These are phyloP conservation scores for Tagetes erecta DNA, from an alignment of 129 eudicot genomes.

Conservation along the genomic window DNA sequence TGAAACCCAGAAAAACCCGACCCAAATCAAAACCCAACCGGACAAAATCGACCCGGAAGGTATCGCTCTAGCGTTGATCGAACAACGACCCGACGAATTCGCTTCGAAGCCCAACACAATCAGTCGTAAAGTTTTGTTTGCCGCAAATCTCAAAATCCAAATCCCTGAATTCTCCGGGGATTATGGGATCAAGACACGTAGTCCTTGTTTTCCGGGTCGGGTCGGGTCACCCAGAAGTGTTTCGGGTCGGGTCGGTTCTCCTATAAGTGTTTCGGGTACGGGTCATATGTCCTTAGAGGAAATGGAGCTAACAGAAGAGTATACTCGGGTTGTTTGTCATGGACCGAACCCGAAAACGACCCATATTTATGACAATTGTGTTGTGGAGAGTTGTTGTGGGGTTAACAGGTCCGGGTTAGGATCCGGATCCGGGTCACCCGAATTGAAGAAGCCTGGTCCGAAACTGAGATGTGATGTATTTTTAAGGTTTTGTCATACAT, in stretches of 20 bases:
- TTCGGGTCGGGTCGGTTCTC: constrained; percentile 41
- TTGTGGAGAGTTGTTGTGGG: constrained; percentile 69
- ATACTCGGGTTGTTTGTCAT: constrained; percentile 68
- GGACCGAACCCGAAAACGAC: constrained; percentile 82
- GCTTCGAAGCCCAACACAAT: constrained; percentile 28
- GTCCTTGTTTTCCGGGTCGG: constrained; percentile 42
- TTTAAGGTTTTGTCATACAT: constrained; percentile 60
- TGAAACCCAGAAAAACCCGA: constrained; percentile 30
- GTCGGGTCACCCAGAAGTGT: constrained; percentile 40
- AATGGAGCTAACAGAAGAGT: constrained; percentile 83
- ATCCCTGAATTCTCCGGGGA: constrained; percentile 66
- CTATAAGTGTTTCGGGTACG: constrained; percentile 30
- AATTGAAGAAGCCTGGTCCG: constrained; percentile 42
- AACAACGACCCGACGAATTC: constrained; percentile 40
- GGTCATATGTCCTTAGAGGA: constrained; percentile 44
- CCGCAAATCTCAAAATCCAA: constrained; percentile 70
- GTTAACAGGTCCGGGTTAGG: constrained; percentile 1
- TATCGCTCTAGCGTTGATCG: constrained; percentile 56
- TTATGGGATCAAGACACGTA: constrained; percentile 68
- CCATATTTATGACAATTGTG: constrained; percentile 76
- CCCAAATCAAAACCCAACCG: constrained; percentile 24
- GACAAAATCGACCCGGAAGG: constrained; percentile 53
- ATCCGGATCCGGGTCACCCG: constrained; percentile 31
- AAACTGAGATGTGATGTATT: constrained; percentile 58
- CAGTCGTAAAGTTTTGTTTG: constrained; percentile 50